Base-by-base conservation (phyloP, 495 filamentous ascomycete genomes). In the Elaphomyces granulatus region DNA sequence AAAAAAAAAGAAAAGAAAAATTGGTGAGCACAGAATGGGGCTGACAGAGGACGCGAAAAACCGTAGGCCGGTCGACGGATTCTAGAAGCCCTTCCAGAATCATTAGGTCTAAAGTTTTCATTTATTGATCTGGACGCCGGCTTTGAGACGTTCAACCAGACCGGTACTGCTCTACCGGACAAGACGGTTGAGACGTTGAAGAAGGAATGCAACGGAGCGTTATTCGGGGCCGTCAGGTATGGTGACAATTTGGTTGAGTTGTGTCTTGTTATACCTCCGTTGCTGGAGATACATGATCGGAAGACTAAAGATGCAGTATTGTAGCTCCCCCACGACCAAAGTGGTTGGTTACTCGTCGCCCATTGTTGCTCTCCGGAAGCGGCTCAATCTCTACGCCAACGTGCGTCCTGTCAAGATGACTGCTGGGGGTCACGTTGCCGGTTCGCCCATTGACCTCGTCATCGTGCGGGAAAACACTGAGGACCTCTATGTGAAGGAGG, bases 401-500 rank as follows among this genome's bases (percentile, higher is more conserved):
- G 85, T 98, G 32, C 85, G 90, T 28, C 90, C 90, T 35, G 90
- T 95, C 53, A 96, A 94, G 70, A 80, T 79, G 36, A 81, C 87
- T 41, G 50, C 45, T 23, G 63, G 63, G 32, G 59, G 53, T 49
- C 61, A 55, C 54, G 67, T 63, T 35, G 60, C 66, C 28, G 69
- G 67, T 38, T 64, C 61, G 15, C 77, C 81, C 38, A 86, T 96
- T 54, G 90, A 98, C 66, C 76, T 98, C 51, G 90, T 98, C 54
- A 98, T 95, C 47, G 90, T 96, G 39, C 81, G 90, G 42, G 90
- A 98, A 63, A 98, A 98, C 67, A 98, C 90, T 38, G 90, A 98
- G 66, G 90, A 96, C 53, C 70, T 98, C 18, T 98, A 98, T 71
- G 92, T 98, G 44, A 98, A 98, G 67, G 86, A 96, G 61, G 90